Conservation (phyloP, 139 green algal genomes). For the Prasinococcaceae sp. region DNA sequence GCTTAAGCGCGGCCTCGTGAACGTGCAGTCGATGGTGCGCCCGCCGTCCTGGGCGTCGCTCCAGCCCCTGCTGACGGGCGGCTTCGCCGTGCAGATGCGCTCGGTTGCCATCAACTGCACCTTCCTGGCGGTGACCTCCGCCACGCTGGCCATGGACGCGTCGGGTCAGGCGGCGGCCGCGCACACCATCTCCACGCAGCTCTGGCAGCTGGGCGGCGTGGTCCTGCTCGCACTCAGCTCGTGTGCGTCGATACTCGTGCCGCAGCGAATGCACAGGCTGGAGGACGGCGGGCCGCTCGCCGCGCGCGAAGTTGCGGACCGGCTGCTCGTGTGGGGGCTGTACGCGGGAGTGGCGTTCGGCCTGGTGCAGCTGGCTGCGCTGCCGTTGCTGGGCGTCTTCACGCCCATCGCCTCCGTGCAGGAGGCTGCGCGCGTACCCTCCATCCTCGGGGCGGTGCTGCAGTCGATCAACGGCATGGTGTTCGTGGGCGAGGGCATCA, state of each 20-base stretch:
- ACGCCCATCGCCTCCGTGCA: slow-evolving; percentile 8
- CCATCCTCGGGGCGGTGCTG: slow-evolving; percentile 5
- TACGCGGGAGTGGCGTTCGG: not conserved
- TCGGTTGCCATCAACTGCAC: slow-evolving; percentile 10
- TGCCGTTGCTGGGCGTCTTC: slow-evolving; percentile 9
- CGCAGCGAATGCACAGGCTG: slow-evolving; percentile 9
- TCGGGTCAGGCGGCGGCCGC: slow-evolving; percentile 10
- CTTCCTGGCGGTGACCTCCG: slow-evolving; percentile 9
- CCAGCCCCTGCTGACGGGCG: slow-evolving; percentile 2
- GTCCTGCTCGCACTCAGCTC: slow-evolving; percentile 6
- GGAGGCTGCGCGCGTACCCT: not conserved
- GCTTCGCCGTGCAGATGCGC: slow-evolving; percentile 11
- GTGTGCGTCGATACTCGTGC: slow-evolving; percentile 9
- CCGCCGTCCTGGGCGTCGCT: not conserved
- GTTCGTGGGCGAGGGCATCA: slow-evolving; percentile 14
- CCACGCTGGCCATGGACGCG: slow-evolving; percentile 11
- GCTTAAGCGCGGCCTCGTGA: not conserved
- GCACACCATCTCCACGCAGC: not conserved
- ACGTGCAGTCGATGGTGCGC: not conserved
- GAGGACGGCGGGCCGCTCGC: not conserved
- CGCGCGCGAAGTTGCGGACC: slow-evolving; percentile 2
- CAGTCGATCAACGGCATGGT: slow-evolving; percentile 11
- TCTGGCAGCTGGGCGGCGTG: slow-evolving; percentile 11
- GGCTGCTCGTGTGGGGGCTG: slow-evolving; percentile 7
- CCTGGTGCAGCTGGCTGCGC: slow-evolving; percentile 1